These are phyloP conservation scores for Starmerella stigmatis DNA, from an alignment of 805 yeast genomes.

Conservation along the genomic window DNA sequence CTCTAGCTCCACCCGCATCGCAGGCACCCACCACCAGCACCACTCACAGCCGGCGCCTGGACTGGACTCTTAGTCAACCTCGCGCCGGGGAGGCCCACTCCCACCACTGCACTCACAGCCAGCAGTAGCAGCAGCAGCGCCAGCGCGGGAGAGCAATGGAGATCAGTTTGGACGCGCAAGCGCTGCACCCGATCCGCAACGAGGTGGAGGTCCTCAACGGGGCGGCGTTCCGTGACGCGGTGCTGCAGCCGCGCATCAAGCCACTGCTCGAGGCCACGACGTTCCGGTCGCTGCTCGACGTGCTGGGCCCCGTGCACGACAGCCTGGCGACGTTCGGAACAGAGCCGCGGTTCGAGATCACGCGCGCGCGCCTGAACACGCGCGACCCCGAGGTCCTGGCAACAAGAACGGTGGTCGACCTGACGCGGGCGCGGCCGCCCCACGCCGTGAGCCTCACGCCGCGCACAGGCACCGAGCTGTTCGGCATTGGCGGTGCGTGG, in stretches of 20 bases:
- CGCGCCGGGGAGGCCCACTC: background rate
- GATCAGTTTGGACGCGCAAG: conserved; percentile 23
- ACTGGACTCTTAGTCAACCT: background rate
- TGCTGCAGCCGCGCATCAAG: conserved; percentile 25
- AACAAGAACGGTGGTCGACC: conserved; percentile 17
- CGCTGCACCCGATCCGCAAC: conserved; percentile 25
- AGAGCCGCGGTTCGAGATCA: conserved; percentile 12
- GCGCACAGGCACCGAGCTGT: conserved; percentile 16
- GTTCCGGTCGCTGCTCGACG: conserved; percentile 22
- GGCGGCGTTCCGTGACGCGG: conserved; percentile 23
- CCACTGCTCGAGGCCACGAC: conserved; percentile 25
- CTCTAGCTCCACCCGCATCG: too few species aligned
- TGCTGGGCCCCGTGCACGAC: conserved; percentile 23
- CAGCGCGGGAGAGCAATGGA: conserved; percentile 8
- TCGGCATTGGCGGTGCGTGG: conserved; percentile 15
- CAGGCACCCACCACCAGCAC: background rate
- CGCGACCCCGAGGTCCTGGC: conserved; percentile 7
- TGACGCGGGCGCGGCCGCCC: conserved; percentile 15
- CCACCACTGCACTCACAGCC: background rate
- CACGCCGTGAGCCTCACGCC: conserved; percentile 13
- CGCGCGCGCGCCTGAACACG: background rate
- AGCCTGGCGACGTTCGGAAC: conserved; percentile 22
- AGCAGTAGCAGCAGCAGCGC: background rate
- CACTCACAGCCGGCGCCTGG: conserved; percentile 1
- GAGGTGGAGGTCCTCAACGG: conserved; percentile 28